Conservation (phyloP, 169 alveolate species). For the Plasmodium blacklocki region DNA sequence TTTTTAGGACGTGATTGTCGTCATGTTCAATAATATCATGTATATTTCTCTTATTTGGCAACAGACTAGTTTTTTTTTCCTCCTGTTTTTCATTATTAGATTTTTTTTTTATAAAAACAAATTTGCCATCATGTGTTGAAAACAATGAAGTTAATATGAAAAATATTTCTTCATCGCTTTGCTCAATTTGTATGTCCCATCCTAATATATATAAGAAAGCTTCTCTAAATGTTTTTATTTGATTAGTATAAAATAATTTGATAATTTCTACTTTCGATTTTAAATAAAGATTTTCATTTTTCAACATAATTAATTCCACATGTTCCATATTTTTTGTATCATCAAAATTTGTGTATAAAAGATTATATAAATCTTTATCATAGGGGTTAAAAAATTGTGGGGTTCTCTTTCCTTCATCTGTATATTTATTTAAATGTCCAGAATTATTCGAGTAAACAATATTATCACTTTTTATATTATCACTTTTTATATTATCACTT, state of each 20-base stretch:
- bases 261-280: slow-evolving; percentile 66
- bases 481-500: too few relatives aligned
- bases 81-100: slow-evolving; percentile 25
- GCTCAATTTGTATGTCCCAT: slow-evolving; percentile 74
- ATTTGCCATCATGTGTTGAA: slow-evolving; percentile 75
- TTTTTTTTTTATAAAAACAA: slow-evolving; percentile 53
- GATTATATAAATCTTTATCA: slow-evolving; percentile 2
- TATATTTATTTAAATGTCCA: too few relatives aligned
- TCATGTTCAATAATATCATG: neutral
- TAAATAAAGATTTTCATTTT: slow-evolving; percentile 63
- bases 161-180: slow-evolving; percentile 55
- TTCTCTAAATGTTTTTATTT: slow-evolving; percentile 69
- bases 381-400: neutral
- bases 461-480: too few relatives aligned
- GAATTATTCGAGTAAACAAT: too few relatives aligned
- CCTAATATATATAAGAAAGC: slow-evolving; percentile 66
- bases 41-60: slow-evolving; percentile 2
- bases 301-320: slow-evolving; percentile 14
- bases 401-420: too few relatives aligned
- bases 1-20: neutral
- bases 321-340: slow-evolving; percentile 26
- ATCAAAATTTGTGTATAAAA: slow-evolving; percentile 38
- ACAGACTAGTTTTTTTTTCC: neutral
- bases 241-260: slow-evolving; percentile 57
- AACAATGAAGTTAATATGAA: slow-evolving; percentile 68